These are phyloP conservation scores for Pythium coloratum DNA, from an alignment of 352 stramenopile genomes.

Conservation along the genomic window DNA sequence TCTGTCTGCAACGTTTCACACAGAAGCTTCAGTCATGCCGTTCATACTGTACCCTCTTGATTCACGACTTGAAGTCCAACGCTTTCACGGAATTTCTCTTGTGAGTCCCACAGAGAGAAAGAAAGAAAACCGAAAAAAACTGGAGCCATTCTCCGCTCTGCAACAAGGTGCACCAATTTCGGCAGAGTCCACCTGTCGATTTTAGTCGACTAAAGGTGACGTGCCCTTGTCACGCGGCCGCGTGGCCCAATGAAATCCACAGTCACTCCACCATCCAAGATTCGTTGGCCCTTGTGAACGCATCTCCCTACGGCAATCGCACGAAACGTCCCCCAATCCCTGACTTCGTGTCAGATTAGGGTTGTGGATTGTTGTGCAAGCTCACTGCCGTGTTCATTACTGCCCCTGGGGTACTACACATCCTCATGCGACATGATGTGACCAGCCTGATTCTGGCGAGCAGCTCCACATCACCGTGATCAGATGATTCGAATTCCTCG, in stretches of 20 bases:
- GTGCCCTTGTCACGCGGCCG: slow-evolving; percentile 12
- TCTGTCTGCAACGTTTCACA: neutral
- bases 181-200: neutral
- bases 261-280: slow-evolving; percentile 1
- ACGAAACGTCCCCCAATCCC: slow-evolving; percentile 6
- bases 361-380: neutral
- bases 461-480: neutral
- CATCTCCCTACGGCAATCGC: slow-evolving; percentile 12
- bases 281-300: slow-evolving; percentile 11
- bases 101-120: neutral
- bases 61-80: too few relatives aligned
- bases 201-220: slow-evolving; percentile 24
- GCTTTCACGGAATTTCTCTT: neutral
- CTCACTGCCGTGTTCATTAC: neutral
- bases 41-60: neutral
- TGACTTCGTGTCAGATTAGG: neutral
- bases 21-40: neutral
- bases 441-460: neutral
- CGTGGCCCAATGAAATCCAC: slow-evolving; percentile 15
- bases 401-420: neutral
- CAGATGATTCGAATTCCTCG: neutral
- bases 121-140: slow-evolving; percentile 1
- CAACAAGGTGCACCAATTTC: neutral
- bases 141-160: neutral
- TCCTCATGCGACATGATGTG: neutral